Base-by-base conservation (phyloP, 164 flowering plant species). In the Nelumbo lutea region DNA sequence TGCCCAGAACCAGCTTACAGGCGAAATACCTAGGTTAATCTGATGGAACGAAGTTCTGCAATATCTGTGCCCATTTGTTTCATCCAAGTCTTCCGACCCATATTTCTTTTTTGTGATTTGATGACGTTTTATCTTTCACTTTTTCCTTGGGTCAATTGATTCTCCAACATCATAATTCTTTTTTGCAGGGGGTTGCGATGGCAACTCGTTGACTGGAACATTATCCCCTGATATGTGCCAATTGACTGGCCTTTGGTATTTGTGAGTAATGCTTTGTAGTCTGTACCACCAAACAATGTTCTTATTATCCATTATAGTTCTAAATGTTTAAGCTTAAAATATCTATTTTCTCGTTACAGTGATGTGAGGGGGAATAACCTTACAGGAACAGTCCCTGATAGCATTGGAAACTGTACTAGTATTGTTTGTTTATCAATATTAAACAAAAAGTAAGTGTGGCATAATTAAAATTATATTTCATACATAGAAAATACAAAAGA, bases 11-110 rank as follows among this genome's bases (percentile, higher is more conserved):
- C 90, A 27, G 27, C 27, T 27, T 27, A 27, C 27, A 27, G 27
- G 27, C 27, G 27, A 27, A 27, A 27, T 27, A 27, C 27, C 27
- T 27, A 82, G 81, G 85, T 93, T 6, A 81, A 80, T 93, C n/a
- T 93, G 89, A 64, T 89, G 98, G 97, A 90, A 93, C 80, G 97
- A 93, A 86, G 96, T 90, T 0, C 69, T 93, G 78, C 96, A 93
- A 58, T 93, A 89, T 45, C 84, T 93, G 27, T 27, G 27, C 27
- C 27, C 27, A 27, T 27, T 27, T 27, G 27, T 27, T 27, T 27
- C 27, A 27, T 97, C 91, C 70, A 86, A 91, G 77, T 27, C 27
- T n/a, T 27, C 27, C 27, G 27, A 27, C 27, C 27, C 27, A 27
- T 27, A 27, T 27, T 27, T 27, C 27, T 27, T 27, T 27, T 27